A percentile compares a stretch with the other conserved stretches of the same genome.
Conservation (phyloP, 768 basidiomycete genomes). For the Saitozyma podzolica region DNA sequence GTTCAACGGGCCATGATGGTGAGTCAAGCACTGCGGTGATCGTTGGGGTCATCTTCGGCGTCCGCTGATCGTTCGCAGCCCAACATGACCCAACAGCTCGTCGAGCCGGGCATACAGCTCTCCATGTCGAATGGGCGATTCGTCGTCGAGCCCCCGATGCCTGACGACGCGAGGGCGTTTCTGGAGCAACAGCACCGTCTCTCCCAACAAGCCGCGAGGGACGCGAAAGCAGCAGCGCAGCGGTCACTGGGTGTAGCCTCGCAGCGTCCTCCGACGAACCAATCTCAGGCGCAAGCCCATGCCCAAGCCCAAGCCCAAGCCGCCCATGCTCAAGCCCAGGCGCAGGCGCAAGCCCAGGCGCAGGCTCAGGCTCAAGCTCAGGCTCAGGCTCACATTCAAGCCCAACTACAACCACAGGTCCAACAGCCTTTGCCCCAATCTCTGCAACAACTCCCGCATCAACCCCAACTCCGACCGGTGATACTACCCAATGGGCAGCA, state of each 20-base stretch:
- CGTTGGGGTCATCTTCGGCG: no score
- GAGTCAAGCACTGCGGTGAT: no score
- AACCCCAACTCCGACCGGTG: background rate
- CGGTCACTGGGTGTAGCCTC: background rate
- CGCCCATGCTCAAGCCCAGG: background rate
- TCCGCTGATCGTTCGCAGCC: no score
- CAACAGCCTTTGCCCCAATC: slow-evolving; percentile 4
- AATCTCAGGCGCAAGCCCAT: background rate
- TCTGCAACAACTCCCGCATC: background rate
- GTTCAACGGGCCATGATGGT: no score
- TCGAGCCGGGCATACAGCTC: no score
- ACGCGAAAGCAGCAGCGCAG: background rate
- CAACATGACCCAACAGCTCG: no score
- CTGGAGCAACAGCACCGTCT: slow-evolving; percentile 1
- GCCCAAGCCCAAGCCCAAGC: background rate
- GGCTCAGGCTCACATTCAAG: background rate
- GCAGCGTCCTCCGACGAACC: no score
- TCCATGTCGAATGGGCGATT: no score
- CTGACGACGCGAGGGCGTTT: no score
- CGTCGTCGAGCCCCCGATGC: no score
- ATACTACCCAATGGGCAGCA: no score
- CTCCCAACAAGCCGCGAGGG: slow-evolving; percentile 1
- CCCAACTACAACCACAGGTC: slow-evolving; percentile 2
- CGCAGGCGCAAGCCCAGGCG: background rate
- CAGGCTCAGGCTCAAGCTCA: background rate